phyloP scores from a whole-genome alignment of 495 filamentous ascomycete species.

The Penicillium canescens region DNA sequence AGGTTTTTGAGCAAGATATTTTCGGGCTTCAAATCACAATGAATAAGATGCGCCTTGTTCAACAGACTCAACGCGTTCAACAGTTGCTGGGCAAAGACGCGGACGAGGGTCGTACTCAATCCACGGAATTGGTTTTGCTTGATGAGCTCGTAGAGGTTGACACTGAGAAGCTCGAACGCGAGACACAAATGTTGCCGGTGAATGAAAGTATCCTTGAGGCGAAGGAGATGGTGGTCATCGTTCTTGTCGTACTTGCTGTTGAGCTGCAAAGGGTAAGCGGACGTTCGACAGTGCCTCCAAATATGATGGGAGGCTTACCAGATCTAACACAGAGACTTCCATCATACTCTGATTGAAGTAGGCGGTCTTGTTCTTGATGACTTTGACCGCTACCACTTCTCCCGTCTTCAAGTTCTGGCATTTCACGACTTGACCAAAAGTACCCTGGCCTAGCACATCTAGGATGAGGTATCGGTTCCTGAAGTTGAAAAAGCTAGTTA shows the following conservation, averaged over 20 bases:
- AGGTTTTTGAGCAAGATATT: constrained; percentile 98
- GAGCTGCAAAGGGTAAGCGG: constrained; percentile 54
- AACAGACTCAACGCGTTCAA: constrained; percentile 88
- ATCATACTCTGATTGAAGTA: constrained; percentile 99
- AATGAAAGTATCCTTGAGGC: constrained; percentile 98
- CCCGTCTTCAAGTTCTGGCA: constrained; percentile 98
- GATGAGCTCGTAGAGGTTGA: constrained; percentile 98
- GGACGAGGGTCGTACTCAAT: constrained; percentile 93
- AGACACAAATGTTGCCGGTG: constrained; percentile 97
- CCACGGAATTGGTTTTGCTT: constrained; percentile 99
- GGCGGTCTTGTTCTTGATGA: constrained; percentile 98
- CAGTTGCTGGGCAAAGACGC: constrained; percentile 97
- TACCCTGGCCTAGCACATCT: constrained; percentile 96
- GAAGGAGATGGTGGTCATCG: constrained; percentile 95
- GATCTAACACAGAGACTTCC: constrained; percentile 96
- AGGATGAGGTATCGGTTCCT: constrained; percentile 98
- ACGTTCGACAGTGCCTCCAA: background rate
- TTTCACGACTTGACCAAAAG: constrained; percentile 99
- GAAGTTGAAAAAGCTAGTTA: constrained; percentile 2
- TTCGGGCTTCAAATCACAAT: constrained; percentile 98
- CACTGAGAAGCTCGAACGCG: constrained; percentile 95
- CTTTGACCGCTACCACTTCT: constrained; percentile 98
- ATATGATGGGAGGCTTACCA: constrained; percentile 58
- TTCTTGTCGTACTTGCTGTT: constrained; percentile 99
- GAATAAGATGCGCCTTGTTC: constrained; percentile 96